Evolutionary conservation across 371 early-diverging fungal genomes (phyloP).

Genomic region (Actinomortierella ambigua): DNA sequence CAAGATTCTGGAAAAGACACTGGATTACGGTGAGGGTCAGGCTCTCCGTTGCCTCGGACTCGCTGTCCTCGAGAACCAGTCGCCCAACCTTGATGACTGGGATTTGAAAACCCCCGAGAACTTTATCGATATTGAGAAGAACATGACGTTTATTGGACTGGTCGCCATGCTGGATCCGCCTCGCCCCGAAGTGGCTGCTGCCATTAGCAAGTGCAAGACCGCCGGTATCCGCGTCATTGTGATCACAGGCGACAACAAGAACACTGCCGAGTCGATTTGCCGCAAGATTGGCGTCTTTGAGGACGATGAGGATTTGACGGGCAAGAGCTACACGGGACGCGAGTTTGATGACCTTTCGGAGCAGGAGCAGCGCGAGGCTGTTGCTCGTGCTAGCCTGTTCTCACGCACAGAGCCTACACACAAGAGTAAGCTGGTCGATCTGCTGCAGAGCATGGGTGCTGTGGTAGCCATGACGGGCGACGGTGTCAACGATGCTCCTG

Average conservation of each 20-base stretch:
- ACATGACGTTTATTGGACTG: conserved; percentile 92
- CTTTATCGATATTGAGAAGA: conserved; percentile 74
- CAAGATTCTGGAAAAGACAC: conserved; percentile 67
- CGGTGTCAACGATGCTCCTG: conserved; percentile 98
- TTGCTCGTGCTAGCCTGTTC: conserved; percentile 83
- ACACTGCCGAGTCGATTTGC: conserved; percentile 95
- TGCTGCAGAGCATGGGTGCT: conserved; percentile 84
- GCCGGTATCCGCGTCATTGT: conserved; percentile 98
- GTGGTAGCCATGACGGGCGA: conserved; percentile 99
- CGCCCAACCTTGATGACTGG: conserved; percentile 50
- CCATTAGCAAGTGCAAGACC: conserved; percentile 82
- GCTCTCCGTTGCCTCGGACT: conserved; percentile 89
- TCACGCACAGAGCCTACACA: conserved; percentile 95
- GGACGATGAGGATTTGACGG: conserved; percentile 66
- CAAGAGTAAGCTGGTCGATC: conserved; percentile 91
- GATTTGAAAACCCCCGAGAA: conserved; percentile 65
- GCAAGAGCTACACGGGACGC: conserved; percentile 90
- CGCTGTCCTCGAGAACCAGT: conserved; percentile 78
- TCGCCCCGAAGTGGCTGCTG: conserved; percentile 86
- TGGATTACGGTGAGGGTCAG: conserved; percentile 78
- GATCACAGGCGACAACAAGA: conserved; percentile 98
- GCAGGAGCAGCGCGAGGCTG: conserved; percentile 74
- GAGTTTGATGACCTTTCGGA: conserved; percentile 87
- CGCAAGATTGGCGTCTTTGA: conserved; percentile 92
- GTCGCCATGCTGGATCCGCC: conserved; percentile 98